A percentile compares a stretch with the other conserved stretches of the same genome.
phyloP scores from a whole-genome alignment of 2,329 filamentous ascomycete genomes.

The Colletotrichum sp. region DNA sequence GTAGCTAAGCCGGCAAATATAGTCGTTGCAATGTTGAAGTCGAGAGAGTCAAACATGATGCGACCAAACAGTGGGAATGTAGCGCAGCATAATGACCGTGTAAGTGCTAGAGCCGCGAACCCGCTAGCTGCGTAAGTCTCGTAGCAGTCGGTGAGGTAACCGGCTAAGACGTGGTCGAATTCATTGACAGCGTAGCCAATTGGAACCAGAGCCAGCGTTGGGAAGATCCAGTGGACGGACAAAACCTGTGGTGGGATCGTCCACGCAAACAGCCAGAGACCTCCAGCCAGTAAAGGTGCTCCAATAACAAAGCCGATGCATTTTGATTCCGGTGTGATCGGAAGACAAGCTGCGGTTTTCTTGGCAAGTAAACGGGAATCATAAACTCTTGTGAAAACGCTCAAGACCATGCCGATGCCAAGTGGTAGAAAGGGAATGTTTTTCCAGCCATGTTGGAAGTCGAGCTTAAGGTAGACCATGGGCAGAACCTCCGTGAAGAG shows the following conservation, averaged over 20 bases:
- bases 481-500: constrained; percentile 5
- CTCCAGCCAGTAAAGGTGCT: constrained; percentile 43
- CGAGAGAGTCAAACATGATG: neutral
- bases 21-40: neutral
- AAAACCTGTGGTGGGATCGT: constrained; percentile 46
- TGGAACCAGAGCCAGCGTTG: constrained; percentile 42
- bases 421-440: neutral
- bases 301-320: constrained; percentile 42
- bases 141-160: constrained; percentile 6
- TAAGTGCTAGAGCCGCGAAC: neutral
- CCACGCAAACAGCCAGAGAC: constrained; percentile 51
- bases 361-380: neutral
- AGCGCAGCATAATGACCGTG: neutral
- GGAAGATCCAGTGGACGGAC: constrained; percentile 40
- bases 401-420: neutral
- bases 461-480: neutral
- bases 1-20: neutral
- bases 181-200: constrained; percentile 54
- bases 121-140: neutral
- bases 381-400: neutral
- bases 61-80: neutral
- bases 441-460: neutral
- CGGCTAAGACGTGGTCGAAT: constrained; percentile 28
- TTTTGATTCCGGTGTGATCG: constrained; percentile 19
- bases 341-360: neutral